phyloP scores from a whole-genome alignment of 768 basidiomycete genomes.

The Gloeopeniophorella convolvens region DNA sequence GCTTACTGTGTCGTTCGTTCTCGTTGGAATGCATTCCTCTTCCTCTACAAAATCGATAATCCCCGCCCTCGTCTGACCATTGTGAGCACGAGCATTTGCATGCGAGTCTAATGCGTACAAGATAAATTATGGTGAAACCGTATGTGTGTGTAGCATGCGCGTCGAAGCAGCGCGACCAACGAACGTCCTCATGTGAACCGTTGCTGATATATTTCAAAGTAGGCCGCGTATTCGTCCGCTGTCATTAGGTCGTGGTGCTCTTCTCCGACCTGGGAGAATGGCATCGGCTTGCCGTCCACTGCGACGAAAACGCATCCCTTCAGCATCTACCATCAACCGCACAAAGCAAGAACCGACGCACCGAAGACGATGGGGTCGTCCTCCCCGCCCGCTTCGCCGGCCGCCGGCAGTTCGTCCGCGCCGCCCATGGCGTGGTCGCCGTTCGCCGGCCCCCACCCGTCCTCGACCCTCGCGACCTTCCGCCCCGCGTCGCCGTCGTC shows the following conservation, averaged over 20 bases:
- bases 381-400: slow-evolving; percentile 4
- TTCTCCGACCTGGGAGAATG: slow-evolving; percentile 79
- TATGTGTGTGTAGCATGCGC: not conserved
- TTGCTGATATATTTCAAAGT: slow-evolving; percentile 62
- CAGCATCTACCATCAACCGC: not conserved
- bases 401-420: slow-evolving; percentile 8
- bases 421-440: slow-evolving; percentile 22
- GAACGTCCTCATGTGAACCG: slow-evolving; percentile 21
- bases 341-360: slow-evolving; percentile 27
- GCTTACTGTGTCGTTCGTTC: slow-evolving; percentile 9
- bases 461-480: slow-evolving; percentile 18
- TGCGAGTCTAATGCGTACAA: not conserved
- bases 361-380: slow-evolving; percentile 70
- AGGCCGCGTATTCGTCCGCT: slow-evolving; percentile 84
- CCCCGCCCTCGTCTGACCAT: too few relatives aligned
- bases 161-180: not conserved
- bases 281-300: slow-evolving; percentile 74
- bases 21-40: slow-evolving; percentile 6
- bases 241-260: slow-evolving; percentile 93
- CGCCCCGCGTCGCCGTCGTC: slow-evolving; percentile 24
- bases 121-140: not conserved
- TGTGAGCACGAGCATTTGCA: not conserved
- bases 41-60: too few relatives aligned
- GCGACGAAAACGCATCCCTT: slow-evolving; percentile 5
- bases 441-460: slow-evolving; percentile 25